Conservation (phyloP, 75 land plant genomes). For the Chamaecyparis obtusa region DNA sequence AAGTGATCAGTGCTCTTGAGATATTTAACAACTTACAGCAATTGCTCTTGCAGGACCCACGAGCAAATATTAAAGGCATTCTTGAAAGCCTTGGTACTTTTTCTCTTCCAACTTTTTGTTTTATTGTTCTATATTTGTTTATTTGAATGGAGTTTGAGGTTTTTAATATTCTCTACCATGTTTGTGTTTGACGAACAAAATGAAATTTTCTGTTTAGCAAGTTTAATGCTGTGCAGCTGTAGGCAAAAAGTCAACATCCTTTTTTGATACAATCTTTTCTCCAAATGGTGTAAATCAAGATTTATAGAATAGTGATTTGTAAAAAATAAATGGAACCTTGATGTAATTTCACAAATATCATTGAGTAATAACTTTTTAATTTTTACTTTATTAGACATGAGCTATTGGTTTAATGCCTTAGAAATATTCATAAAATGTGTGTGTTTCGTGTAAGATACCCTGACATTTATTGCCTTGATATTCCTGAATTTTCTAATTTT, state of each 20-base stretch:
- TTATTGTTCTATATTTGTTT: neutral
- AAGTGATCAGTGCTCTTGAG: neutral
- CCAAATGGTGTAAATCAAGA: neutral
- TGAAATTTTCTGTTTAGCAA: neutral
- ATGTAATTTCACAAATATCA: neutral
- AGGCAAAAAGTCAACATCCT: neutral
- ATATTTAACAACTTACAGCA: neutral
- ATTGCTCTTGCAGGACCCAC: slow-evolving; percentile 22
- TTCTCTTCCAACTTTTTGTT: neutral
- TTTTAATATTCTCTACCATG: neutral
- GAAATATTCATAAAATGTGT: neutral
- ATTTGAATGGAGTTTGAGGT: neutral
- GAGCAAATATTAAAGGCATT: slow-evolving; percentile 30
- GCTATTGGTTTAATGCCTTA: neutral
- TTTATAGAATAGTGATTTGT: neutral
- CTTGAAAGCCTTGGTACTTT: slow-evolving; percentile 41
- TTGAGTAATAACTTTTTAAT: neutral
- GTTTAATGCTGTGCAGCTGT: neutral
- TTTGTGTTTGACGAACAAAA: neutral
- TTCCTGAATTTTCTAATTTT: too few species aligned
- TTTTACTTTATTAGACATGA: neutral
- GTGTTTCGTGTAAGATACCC: too few species aligned
- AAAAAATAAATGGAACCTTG: neutral
- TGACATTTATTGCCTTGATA: too few species aligned
- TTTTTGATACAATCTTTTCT: neutral